Evolutionary conservation across 345 rosid genomes (phyloP).

Genomic region (Citrus sp.): DNA sequence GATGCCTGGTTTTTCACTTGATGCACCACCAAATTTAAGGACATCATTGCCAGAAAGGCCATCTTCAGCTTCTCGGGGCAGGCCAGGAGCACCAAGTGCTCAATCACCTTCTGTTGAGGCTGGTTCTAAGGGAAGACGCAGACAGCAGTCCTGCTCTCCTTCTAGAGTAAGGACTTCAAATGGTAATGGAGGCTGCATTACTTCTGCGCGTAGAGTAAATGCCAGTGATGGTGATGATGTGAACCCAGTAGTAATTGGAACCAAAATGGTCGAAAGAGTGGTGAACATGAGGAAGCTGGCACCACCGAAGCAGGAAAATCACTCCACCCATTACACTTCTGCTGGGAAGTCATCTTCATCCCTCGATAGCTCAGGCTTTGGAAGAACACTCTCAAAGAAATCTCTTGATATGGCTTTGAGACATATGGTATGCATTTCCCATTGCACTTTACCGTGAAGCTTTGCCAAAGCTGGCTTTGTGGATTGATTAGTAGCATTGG

Average conservation of each 20-base stretch:
- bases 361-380: constrained; percentile 62
- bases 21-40: constrained; percentile 59
- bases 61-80: constrained; percentile 54
- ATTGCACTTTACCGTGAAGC: not conserved
- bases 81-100: constrained; percentile 47
- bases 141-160: constrained; percentile 67
- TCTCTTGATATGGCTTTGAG: constrained; percentile 90
- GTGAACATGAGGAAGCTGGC: constrained; percentile 84
- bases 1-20: constrained; percentile 59
- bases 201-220: constrained; percentile 34
- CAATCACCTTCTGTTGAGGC: constrained; percentile 45
- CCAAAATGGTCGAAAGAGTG: constrained; percentile 85
- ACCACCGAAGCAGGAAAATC: constrained; percentile 57
- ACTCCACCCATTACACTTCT: constrained; percentile 24
- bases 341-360: constrained; percentile 45
- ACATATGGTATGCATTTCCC: constrained; percentile 60
- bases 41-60: constrained; percentile 48
- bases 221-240: constrained; percentile 53
- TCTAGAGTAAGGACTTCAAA: constrained; percentile 51
- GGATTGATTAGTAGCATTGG: not conserved
- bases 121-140: constrained; percentile 40
- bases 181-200: constrained; percentile 38
- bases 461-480: not conserved
- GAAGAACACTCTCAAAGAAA: constrained; percentile 70
- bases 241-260: constrained; percentile 68